These are phyloP conservation scores for Mycosphaerella arachidis DNA, from an alignment of 2,329 filamentous ascomycete genomes.

Conservation along the genomic window DNA sequence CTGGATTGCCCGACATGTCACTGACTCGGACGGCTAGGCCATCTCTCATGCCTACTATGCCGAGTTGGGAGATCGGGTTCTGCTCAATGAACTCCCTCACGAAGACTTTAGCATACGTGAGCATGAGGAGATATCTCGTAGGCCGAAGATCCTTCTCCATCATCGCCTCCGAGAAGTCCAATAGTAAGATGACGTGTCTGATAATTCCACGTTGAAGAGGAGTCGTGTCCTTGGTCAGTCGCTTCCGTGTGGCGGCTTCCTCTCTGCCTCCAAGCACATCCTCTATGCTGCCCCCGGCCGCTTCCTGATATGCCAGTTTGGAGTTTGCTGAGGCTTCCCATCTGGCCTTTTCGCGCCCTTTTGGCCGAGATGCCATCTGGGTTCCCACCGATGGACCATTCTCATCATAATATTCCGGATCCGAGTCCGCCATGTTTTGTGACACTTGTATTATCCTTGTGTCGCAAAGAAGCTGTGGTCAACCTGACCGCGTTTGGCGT, in stretches of 20 bases:
- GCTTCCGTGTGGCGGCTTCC: slow-evolving; percentile 34
- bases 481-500: not conserved
- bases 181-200: slow-evolving; percentile 83
- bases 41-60: slow-evolving; percentile 87
- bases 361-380: slow-evolving; percentile 25
- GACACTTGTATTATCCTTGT: not conserved
- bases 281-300: slow-evolving; percentile 32
- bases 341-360: slow-evolving; percentile 26
- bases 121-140: slow-evolving; percentile 74
- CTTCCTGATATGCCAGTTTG: slow-evolving; percentile 33
- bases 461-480: not conserved
- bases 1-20: slow-evolving; percentile 86
- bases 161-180: slow-evolving; percentile 94
- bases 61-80: slow-evolving; percentile 94
- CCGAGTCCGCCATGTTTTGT: slow-evolving; percentile 29
- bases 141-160: slow-evolving; percentile 89
- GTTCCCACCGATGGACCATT: slow-evolving; percentile 12
- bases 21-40: slow-evolving; percentile 81
- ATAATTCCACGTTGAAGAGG: slow-evolving; percentile 96
- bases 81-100: slow-evolving; percentile 96
- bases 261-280: slow-evolving; percentile 34
- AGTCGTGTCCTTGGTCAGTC: slow-evolving; percentile 86
- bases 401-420: slow-evolving; percentile 26
- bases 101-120: slow-evolving; percentile 81
- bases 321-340: slow-evolving; percentile 34